These are phyloP conservation scores for Sisymbrium altissimum DNA, from an alignment of 345 rosid species.

Conservation along the genomic window DNA sequence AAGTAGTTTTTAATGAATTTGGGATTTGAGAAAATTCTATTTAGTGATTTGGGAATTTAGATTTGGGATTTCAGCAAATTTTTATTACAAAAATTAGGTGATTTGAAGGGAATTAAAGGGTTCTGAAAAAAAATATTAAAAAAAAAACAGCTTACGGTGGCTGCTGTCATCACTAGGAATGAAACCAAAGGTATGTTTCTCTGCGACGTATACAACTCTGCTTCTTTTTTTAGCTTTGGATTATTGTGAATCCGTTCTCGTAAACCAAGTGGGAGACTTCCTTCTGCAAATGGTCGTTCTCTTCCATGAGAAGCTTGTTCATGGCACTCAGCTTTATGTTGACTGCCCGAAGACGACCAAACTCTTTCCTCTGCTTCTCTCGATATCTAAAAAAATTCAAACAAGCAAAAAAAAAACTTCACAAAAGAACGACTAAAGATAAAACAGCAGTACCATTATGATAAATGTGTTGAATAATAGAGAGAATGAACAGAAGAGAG, in stretches of 20 bases:
- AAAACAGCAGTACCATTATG: background rate
- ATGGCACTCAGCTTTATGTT: constrained; percentile 85
- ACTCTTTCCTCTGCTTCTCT: constrained; percentile 96
- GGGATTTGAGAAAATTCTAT: no score
- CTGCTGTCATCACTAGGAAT: no score
- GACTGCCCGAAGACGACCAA: constrained; percentile 95
- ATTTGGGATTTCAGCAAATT: no score
- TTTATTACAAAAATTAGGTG: no score
- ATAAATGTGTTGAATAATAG: constrained; percentile 14
- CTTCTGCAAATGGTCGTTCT: constrained; percentile 95
- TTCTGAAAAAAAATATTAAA: no score
- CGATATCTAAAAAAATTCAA: constrained; percentile 60
- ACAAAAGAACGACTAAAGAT: constrained; percentile 17
- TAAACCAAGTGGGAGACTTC: constrained; percentile 95
- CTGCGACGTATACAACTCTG: no score
- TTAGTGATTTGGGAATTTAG: no score
- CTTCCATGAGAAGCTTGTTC: constrained; percentile 98
- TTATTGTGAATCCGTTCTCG: constrained; percentile 85
- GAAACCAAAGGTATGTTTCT: no score
- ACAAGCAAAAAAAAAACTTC: background rate
- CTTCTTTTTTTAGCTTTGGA: no score
- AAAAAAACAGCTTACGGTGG: no score
- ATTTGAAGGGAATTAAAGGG: no score
- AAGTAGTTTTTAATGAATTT: no score
- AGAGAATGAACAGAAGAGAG: constrained; percentile 7